Evolutionary conservation across 441 rosid species (phyloP).

Genomic region (Pelargonium citronellum): DNA sequence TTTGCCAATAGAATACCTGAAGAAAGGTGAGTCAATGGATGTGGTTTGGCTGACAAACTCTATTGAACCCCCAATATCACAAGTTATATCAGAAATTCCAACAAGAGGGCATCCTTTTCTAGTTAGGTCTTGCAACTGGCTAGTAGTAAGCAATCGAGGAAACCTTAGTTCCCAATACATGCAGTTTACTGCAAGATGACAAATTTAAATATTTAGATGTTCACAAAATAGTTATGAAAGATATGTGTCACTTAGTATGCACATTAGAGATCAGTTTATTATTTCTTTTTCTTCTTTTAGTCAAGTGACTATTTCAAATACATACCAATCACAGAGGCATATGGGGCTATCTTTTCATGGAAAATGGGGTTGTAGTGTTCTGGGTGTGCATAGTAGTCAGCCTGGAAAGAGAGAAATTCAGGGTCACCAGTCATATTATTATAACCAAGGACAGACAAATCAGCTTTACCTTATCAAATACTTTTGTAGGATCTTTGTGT

Average conservation of each 20-base stretch:
- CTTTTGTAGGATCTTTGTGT: conserved; percentile 57
- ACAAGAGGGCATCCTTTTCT: conserved; percentile 62
- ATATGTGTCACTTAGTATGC: no score
- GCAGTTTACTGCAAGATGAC: conserved; percentile 62
- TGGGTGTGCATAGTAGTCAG: conserved; percentile 85
- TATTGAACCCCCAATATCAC: conserved; percentile 85
- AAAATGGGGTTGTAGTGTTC: conserved; percentile 74
- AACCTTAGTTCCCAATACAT: conserved; percentile 95
- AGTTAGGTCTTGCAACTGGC: conserved; percentile 60
- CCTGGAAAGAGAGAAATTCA: conserved; percentile 38
- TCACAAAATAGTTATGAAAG: background rate
- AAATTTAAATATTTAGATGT: conserved; percentile 5
- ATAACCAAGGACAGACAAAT: background rate
- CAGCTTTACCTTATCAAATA: conserved; percentile 58
- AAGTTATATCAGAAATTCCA: conserved; percentile 86
- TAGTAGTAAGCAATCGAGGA: conserved; percentile 63
- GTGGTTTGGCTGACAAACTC: conserved; percentile 76
- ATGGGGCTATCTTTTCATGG: conserved; percentile 77
- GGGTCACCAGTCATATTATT: background rate
- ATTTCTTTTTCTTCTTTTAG: background rate
- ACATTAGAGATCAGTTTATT: no score
- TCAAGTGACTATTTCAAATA: background rate
- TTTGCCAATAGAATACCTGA: conserved; percentile 42
- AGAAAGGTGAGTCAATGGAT: conserved; percentile 69
- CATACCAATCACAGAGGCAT: conserved; percentile 80